Base-by-base conservation (phyloP, 805 yeast species). In the Suhomyces sp. region DNA sequence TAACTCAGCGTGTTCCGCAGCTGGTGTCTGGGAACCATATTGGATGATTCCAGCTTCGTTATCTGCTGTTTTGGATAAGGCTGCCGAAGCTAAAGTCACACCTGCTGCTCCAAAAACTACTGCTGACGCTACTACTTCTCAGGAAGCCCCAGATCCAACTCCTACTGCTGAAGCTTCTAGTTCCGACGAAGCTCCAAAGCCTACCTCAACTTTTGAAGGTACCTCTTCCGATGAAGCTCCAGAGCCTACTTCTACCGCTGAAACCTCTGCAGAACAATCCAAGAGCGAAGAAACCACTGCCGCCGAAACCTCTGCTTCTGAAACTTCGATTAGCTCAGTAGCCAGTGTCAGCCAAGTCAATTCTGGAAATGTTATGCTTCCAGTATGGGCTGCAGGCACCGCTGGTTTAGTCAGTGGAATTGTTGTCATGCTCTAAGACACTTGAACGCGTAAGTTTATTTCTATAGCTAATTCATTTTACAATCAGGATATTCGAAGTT, bases 1-100 rank as follows among this genome's bases (percentile, higher is more conserved):
- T 52, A 53, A 56, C 31, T 63, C 72, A 22, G 46, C 64, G 50
- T 73, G 78, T 61, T 60, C 67, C 20, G 49, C 63, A 29, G 75
- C 69, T 41, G 73, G 75, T 56, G 70, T 68, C 31, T 60, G 64
- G 61, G 58, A 58, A 22, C 74, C 74, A 53, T 69, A 65, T 59
- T 68, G 72, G 71, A 54, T 59, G 51, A 55, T 67, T 39, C 61
- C 65, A 47, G 57, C 61, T 44, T 55, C 65, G 27, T 64, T 60
- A 13, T 49, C 64, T 22, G 61, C 66, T 35, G 50, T 60, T 6
- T 59, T 70, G 51, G 55, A 55, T n/a, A 37, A 54, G 27, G 76
- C 76, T 48, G 62, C 59, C 6, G 53, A 59, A 29, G 62, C 52
- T 7, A 55, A 57, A 3, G 56, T 57, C 20, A 59, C 64, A 3